Base-by-base conservation (phyloP, 306 rosid species). In the Datisca glomerata region DNA sequence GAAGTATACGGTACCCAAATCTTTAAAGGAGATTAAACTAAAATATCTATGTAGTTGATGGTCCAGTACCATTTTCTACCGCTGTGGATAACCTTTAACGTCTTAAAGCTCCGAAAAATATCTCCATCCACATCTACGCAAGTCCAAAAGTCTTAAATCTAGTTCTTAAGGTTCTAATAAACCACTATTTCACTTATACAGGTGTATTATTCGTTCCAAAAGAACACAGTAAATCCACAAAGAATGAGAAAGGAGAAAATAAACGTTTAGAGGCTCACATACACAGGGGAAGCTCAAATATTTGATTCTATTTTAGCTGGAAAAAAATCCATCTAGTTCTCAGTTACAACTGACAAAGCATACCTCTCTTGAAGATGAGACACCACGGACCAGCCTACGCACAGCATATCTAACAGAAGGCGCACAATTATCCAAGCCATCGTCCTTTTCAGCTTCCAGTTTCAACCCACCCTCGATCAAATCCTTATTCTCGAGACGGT, bases 281-380 rank as follows among this genome's bases (percentile, higher is more conserved):
- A n/a, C n/a, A n/a, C n/a, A n/a, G n/a, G n/a, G n/a, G n/a, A n/a
- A n/a, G n/a, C n/a, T n/a, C n/a, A n/a, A n/a, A n/a, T n/a, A n/a
- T n/a, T n/a, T n/a, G n/a, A n/a, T n/a, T n/a, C n/a, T n/a, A n/a
- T n/a, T n/a, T n/a, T n/a, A n/a, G n/a, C n/a, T n/a, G n/a, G n/a
- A n/a, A n/a, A n/a, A n/a, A n/a, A n/a, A n/a, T n/a, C n/a, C n/a
- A n/a, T n/a, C n/a, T n/a, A n/a, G n/a, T n/a, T n/a, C n/a, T n/a
- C n/a, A n/a, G n/a, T n/a, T n/a, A n/a, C n/a, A n/a, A n/a, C n/a
- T n/a, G n/a, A 23, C 13, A 7, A 21, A 33, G 20, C 57, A 41
- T 34, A 86, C 95, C 93, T 80, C 93, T 73, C 98, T 80, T 0
- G 98, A 80, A 0, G 98, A 89, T 55, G 98, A 89, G 31, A 84